Percentiles rank a stretch among this genome's conserved stretches.
Evolutionary conservation across 1,139 yeast genomes (phyloP).

Genomic region (Barnettozyma hawaiiensis): DNA sequence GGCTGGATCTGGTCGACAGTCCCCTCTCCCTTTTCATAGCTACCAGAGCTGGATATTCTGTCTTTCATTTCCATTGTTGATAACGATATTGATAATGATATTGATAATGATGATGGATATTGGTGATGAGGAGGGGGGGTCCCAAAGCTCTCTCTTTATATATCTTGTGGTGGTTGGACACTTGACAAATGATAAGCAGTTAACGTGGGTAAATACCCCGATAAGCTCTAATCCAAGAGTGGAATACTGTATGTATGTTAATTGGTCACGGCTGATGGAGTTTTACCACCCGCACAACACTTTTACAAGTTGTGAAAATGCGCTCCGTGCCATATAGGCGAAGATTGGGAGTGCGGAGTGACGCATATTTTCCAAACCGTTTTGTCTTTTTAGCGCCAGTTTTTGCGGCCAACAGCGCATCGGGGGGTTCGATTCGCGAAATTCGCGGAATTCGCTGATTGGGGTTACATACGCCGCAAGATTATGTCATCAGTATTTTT

Average conservation of each 20-base stretch:
- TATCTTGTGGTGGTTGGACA: too few species aligned
- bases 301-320: too few species aligned
- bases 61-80: slow-evolving; percentile 3
- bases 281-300: too few species aligned
- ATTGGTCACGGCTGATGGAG: too few species aligned
- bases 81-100: too few species aligned
- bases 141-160: too few species aligned
- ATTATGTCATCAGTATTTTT: neutral
- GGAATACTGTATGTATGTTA: too few species aligned
- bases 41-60: slow-evolving; percentile 1
- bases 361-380: neutral
- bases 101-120: too few species aligned
- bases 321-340: neutral
- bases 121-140: neutral
- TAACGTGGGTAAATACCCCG: too few species aligned
- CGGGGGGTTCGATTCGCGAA: neutral
- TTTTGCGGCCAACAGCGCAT: neutral
- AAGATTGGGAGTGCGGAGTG: neutral
- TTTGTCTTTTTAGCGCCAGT: neutral
- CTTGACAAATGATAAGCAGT: too few species aligned
- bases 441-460: neutral
- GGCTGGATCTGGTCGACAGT: slow-evolving; percentile 2
- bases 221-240: too few species aligned
- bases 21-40: slow-evolving; percentile 5
- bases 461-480: neutral